Conservation (phyloP, 2,329 filamentous ascomycete species). For the Sarocladiaceae sp. region DNA sequence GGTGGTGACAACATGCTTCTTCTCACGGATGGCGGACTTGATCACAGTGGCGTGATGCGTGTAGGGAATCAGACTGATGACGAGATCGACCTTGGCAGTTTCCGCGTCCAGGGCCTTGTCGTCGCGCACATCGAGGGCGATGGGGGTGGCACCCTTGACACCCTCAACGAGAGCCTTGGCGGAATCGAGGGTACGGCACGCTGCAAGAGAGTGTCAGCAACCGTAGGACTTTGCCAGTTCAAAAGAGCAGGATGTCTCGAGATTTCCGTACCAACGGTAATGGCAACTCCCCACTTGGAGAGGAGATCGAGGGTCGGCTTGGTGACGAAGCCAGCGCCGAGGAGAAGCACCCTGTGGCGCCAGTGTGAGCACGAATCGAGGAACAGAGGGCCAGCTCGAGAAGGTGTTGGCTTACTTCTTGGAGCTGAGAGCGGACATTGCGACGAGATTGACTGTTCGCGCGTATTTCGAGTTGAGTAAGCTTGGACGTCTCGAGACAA, state of each 20-base stretch:
- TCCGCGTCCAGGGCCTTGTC: conserved; percentile 70
- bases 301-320: conserved; percentile 60
- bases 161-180: conserved; percentile 70
- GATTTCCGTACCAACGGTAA: conserved; percentile 55
- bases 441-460: not conserved
- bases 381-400: not conserved
- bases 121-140: conserved; percentile 80
- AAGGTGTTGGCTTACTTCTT: not conserved
- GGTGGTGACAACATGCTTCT: conserved; percentile 96
- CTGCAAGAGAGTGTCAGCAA: conserved; percentile 32
- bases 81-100: conserved; percentile 72
- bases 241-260: not conserved
- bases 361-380: not conserved
- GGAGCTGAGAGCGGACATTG: conserved; percentile 3
- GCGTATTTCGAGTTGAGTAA: not conserved
- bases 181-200: conserved; percentile 72
- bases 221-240: not conserved
- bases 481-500: conserved; percentile 3
- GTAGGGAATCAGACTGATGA: conserved; percentile 84
- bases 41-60: conserved; percentile 84
- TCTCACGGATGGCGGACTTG: conserved; percentile 85
- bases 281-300: conserved; percentile 50
- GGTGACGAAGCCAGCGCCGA: conserved; percentile 53
- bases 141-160: conserved; percentile 65
- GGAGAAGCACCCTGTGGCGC: conserved; percentile 29